Evolutionary conservation across 345 rosid species (phyloP), one percentile per base, ranked within the genome.

Genomic region (Hibiscus mutabilis): DNA sequence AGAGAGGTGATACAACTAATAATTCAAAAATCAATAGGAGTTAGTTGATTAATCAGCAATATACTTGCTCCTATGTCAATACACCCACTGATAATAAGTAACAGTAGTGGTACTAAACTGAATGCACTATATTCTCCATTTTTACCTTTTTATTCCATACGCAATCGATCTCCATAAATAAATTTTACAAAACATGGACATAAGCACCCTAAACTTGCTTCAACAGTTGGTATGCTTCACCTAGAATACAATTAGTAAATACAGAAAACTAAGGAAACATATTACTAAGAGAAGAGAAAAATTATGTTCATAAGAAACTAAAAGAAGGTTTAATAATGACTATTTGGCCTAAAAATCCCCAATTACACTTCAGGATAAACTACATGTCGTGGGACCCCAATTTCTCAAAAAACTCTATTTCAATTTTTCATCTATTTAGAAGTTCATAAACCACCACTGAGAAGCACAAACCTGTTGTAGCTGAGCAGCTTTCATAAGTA

Each of bases 401-500:
- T 40, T 64, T 42, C 52, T 42, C 18, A 12, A 3, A 12, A 64
- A 40, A 42, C 0, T 19, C 11, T 0, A 21, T 37, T 37, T 37
- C 42, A 37, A 7, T 37, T 37, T 53, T 59, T 59, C 2, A 70
- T 57, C 22, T 3, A 24, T 68, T 68, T 16, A 42, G 27, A 40
- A n/a, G 42, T 42, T 66, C 49, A 51, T 37, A 37, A 37, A 37
- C 42, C 14, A 37, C 16, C 51, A 72, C 71, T 37, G 52, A 47
- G 66, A 71, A 44, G 33, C 73, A 47, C 73, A 56, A 71, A 92
- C 99, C 86, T 86, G 82, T 71, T 84, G 80, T 60, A 76, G 75
- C 64, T 90, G 80, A 24, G 89, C 73, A 66, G 99, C 99, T 84
- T 72, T 83, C 77, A 64, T 76, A 25, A 89, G 87, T 70, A 95